Percentiles rank a stretch among this genome's conserved stretches.
These are phyloP conservation scores for Penicillium decumbens DNA, from an alignment of 2,329 filamentous ascomycete species.

Conservation along the genomic window DNA sequence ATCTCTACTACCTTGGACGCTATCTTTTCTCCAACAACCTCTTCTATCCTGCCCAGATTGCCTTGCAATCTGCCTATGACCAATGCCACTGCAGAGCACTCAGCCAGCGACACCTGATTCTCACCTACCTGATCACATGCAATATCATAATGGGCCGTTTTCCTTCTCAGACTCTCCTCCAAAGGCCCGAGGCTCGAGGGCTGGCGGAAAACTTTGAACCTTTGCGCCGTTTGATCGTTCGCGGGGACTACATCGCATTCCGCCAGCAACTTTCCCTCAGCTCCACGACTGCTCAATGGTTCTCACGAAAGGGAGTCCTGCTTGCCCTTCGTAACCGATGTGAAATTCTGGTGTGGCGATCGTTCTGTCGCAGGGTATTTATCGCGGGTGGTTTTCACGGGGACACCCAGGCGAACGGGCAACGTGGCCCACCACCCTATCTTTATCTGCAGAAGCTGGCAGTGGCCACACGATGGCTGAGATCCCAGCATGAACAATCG, in stretches of 20 bases:
- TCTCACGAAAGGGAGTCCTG: slow-evolving; percentile 69
- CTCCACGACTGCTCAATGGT: slow-evolving; percentile 61
- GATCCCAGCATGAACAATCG: slow-evolving; percentile 37
- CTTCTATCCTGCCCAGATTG: slow-evolving; percentile 70
- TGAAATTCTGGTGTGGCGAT: slow-evolving; percentile 78
- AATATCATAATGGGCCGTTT: slow-evolving; percentile 84
- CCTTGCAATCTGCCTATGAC: slow-evolving; percentile 72
- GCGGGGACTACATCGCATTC: slow-evolving; percentile 70
- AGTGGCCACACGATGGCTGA: slow-evolving; percentile 59
- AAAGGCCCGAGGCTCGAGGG: slow-evolving; percentile 63
- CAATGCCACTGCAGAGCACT: slow-evolving; percentile 59
- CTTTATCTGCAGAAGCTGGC: slow-evolving; percentile 68
- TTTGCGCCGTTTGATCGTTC: slow-evolving; percentile 65
- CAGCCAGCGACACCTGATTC: slow-evolving; percentile 70
- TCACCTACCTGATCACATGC: slow-evolving; percentile 75
- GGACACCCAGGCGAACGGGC: slow-evolving; percentile 34
- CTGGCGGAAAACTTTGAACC: slow-evolving; percentile 66
- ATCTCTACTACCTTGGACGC: slow-evolving; percentile 88
- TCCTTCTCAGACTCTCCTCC: slow-evolving; percentile 62
- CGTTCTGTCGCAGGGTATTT: slow-evolving; percentile 72
- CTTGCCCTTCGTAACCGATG: slow-evolving; percentile 71
- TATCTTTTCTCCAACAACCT: slow-evolving; percentile 83
- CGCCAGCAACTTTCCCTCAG: slow-evolving; percentile 60
- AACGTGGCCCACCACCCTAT: slow-evolving; percentile 61
- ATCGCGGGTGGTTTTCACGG: slow-evolving; percentile 71